Percentiles rank a stretch among this genome's conserved stretches.
These are phyloP conservation scores for Ophiostoma populinum DNA, from an alignment of 2,329 filamentous ascomycete species.

Conservation along the genomic window DNA sequence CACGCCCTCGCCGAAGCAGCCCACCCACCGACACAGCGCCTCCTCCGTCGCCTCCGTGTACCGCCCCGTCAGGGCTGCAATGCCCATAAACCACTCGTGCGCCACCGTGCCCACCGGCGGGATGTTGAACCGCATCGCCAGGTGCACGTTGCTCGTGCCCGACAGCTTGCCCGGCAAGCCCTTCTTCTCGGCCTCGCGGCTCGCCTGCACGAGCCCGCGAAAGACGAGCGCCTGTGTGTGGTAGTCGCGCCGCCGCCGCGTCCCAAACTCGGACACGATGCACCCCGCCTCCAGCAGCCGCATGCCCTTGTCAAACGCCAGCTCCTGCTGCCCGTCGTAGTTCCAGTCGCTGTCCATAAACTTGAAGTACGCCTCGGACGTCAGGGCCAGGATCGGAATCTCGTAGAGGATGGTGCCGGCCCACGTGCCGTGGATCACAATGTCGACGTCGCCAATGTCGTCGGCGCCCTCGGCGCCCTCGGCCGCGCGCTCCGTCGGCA, in stretches of 20 bases:
- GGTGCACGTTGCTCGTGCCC: conserved; percentile 91
- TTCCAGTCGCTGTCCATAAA: conserved; percentile 91
- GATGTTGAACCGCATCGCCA: conserved; percentile 84
- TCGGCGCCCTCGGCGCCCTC: conserved; percentile 26
- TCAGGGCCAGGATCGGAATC: conserved; percentile 79
- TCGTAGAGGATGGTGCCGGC: conserved; percentile 94
- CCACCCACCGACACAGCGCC: conserved; percentile 75
- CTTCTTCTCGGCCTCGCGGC: conserved; percentile 47
- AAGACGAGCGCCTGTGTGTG: conserved; percentile 89
- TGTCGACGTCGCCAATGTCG: conserved; percentile 53
- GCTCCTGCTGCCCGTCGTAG: conserved; percentile 71
- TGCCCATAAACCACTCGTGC: conserved; percentile 99
- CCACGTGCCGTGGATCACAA: conserved; percentile 71
- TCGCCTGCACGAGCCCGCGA: conserved; percentile 64
- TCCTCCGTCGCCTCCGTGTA: conserved; percentile 74
- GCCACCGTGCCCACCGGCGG: conserved; percentile 74
- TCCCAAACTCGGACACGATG: conserved; percentile 86
- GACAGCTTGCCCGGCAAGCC: conserved; percentile 57
- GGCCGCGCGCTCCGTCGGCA: conserved; percentile 30
- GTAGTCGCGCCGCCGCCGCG: conserved; percentile 75
- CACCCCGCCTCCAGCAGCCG: conserved; percentile 67
- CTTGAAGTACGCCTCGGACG: conserved; percentile 93
- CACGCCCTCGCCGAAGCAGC: conserved; percentile 72
- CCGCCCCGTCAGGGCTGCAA: conserved; percentile 75
- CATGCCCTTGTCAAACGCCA: conserved; percentile 66